phyloP scores from a whole-genome alignment of 208 protist species.

The Leptomonas seymouri region DNA sequence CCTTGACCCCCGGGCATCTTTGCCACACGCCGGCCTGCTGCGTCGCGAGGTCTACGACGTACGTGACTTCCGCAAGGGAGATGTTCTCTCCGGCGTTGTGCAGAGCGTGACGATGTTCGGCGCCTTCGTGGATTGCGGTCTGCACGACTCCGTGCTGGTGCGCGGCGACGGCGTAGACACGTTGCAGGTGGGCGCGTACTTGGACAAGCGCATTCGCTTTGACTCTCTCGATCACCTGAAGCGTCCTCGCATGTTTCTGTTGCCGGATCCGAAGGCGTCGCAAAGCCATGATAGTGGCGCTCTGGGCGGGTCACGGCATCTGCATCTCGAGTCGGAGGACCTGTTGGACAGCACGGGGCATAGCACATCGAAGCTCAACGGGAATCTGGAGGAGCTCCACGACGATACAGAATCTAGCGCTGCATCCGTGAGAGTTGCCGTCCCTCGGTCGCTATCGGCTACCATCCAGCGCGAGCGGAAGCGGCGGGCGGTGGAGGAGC shows the following conservation, averaged over 20 bases:
- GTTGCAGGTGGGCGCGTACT: slow-evolving; percentile 56
- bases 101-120: slow-evolving; percentile 83
- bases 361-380: not conserved
- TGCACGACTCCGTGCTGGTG: slow-evolving; percentile 79
- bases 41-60: slow-evolving; percentile 46
- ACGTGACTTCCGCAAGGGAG: slow-evolving; percentile 49
- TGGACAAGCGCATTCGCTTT: slow-evolving; percentile 47
- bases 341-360: slow-evolving; percentile 19
- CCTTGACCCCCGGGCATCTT: slow-evolving; percentile 68
- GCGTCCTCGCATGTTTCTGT: slow-evolving; percentile 47
- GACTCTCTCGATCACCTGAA: slow-evolving; percentile 56
- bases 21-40: slow-evolving; percentile 77
- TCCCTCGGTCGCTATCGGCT: slow-evolving; percentile 19
- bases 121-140: slow-evolving; percentile 83
- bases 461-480: slow-evolving; percentile 24
- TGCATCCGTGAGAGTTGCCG: not conserved
- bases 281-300: not conserved
- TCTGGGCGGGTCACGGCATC: slow-evolving; percentile 9
- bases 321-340: slow-evolving; percentile 62
- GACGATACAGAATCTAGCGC: not conserved
- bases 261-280: slow-evolving; percentile 10
- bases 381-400: not conserved
- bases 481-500: slow-evolving; percentile 1
- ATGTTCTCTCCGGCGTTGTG: slow-evolving; percentile 65
- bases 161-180: slow-evolving; percentile 50